Conservation (phyloP, 1,284 basidiomycete genomes). For the Ceratobasidium sp. region DNA sequence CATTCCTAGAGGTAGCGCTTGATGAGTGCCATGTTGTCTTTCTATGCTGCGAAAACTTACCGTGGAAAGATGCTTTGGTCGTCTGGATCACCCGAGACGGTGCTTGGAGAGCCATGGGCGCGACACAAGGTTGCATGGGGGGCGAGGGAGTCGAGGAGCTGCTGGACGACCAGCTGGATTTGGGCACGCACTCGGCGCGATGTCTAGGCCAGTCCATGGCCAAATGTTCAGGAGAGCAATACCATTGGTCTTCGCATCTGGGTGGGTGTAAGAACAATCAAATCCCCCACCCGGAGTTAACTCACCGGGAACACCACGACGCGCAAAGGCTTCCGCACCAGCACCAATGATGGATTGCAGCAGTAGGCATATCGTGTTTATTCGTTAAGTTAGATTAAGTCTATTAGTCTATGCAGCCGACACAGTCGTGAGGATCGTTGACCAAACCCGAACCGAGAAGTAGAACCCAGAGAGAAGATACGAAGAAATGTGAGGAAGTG, state of each 20-base stretch:
- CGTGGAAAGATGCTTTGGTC: slow-evolving; percentile 51
- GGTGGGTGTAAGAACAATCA: background rate
- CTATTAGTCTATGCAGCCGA: slow-evolving; percentile 11
- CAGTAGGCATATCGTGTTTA: slow-evolving; percentile 27
- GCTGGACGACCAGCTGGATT: slow-evolving; percentile 7
- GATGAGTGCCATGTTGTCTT: background rate
- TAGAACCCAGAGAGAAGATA: slow-evolving; percentile 23
- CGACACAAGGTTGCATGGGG: slow-evolving; percentile 29
- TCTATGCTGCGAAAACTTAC: background rate
- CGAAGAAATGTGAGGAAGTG: slow-evolving; percentile 14
- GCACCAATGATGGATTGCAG: slow-evolving; percentile 34
- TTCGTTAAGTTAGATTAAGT: background rate
- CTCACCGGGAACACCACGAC: slow-evolving; percentile 29
- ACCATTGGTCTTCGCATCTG: slow-evolving; percentile 50
- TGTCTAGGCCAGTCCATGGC: slow-evolving; percentile 25
- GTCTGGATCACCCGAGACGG: slow-evolving; percentile 30
- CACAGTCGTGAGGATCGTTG: slow-evolving; percentile 2
- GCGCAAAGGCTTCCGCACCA: slow-evolving; percentile 35
- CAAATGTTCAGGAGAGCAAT: slow-evolving; percentile 53
- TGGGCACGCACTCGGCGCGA: slow-evolving; percentile 20
- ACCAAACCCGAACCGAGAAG: slow-evolving; percentile 12
- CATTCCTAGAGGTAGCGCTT: slow-evolving; percentile 58
- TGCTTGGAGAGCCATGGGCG: slow-evolving; percentile 17
- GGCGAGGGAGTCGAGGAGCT: slow-evolving; percentile 25
- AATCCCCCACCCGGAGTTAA: background rate